Conservation (phyloP, 2,329 filamentous ascomycete species). For the Drechslerella coelobrocha region DNA sequence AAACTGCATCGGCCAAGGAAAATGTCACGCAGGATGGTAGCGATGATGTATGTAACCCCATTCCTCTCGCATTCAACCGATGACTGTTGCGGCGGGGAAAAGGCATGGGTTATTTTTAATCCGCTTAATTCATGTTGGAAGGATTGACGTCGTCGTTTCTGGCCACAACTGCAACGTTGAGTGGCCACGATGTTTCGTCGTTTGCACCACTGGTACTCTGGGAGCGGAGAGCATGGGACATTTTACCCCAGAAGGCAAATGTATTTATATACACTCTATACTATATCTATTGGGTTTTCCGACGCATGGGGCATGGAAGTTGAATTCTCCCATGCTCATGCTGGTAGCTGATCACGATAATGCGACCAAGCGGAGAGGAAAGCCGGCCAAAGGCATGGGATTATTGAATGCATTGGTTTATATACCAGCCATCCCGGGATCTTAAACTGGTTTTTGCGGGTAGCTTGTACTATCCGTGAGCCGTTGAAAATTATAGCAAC, state of each 20-base stretch:
- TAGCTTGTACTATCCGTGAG: not conserved
- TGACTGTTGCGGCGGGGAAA: not conserved
- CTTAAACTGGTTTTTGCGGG: not conserved
- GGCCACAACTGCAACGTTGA: not conserved
- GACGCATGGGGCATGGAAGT: not conserved
- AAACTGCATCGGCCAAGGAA: no score
- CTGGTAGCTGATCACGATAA: not conserved
- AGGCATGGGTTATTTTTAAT: conserved; percentile 3
- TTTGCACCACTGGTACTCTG: not conserved
- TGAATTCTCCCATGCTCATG: not conserved
- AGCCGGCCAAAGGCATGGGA: not conserved
- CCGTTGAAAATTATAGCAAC: not conserved
- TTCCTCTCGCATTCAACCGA: no score
- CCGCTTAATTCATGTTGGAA: not conserved
- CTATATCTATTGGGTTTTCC: not conserved
- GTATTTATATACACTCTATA: no score
- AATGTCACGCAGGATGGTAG: no score
- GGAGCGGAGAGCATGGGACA: no score
- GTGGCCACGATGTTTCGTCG: not conserved
- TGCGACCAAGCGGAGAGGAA: not conserved
- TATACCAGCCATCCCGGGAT: not conserved
- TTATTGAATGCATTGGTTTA: not conserved
- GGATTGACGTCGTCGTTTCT: not conserved
- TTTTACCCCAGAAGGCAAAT: no score
- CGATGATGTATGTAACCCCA: no score